phyloP scores from a whole-genome alignment of 2,329 filamentous ascomycete genomes.

The Trichothecium sympodiale region DNA sequence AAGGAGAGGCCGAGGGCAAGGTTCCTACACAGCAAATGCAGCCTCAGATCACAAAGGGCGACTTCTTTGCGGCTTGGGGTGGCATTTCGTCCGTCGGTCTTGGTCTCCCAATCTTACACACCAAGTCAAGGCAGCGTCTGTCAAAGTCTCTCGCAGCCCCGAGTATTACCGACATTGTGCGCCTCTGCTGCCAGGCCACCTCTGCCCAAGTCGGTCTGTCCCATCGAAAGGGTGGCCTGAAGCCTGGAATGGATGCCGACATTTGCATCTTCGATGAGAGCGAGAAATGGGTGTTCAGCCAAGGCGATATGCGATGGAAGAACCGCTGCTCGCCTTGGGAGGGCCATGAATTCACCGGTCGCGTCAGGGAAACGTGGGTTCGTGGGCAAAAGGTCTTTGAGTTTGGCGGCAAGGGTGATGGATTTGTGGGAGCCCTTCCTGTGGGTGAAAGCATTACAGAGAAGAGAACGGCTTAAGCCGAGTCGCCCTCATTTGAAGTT shows the following conservation, averaged over 20 bases:
- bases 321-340: conserved; percentile 91
- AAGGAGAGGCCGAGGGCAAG: conserved; percentile 14
- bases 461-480: conserved; percentile 35
- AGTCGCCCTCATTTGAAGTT: not conserved
- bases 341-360: conserved; percentile 63
- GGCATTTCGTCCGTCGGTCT: conserved; percentile 91
- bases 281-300: conserved; percentile 62
- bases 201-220: conserved; percentile 79
- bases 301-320: conserved; percentile 82
- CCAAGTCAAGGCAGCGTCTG: conserved; percentile 54
- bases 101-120: conserved; percentile 83
- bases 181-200: conserved; percentile 78
- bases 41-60: conserved; percentile 38
- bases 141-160: conserved; percentile 31
- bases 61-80: conserved; percentile 95
- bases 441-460: conserved; percentile 48
- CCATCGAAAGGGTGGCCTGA: conserved; percentile 64
- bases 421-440: conserved; percentile 38
- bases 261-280: conserved; percentile 84
- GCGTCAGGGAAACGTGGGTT: conserved; percentile 79
- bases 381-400: conserved; percentile 66
- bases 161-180: conserved; percentile 66
- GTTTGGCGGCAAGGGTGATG: conserved; percentile 44
- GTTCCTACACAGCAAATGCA: conserved; percentile 17
- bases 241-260: conserved; percentile 77